Base-by-base conservation (phyloP, 208 protist species). In the Leishmania lainsoni region DNA sequence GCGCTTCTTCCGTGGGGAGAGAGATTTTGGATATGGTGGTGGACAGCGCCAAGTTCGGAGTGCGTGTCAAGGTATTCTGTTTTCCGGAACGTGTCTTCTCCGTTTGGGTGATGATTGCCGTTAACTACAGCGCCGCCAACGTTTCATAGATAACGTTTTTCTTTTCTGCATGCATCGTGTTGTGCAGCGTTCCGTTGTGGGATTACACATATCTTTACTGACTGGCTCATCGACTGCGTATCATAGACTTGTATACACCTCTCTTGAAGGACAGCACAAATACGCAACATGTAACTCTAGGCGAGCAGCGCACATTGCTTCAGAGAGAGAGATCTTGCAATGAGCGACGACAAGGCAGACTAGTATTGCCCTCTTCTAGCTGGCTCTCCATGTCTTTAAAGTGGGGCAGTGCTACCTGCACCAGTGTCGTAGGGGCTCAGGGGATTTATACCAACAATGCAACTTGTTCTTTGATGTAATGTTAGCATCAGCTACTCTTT, bases 51-150 rank as follows among this genome's bases (percentile, higher is more conserved):
- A 91, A 82, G 49, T 94, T 97, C 68, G 94, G 83, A 32, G 63
- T 98, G 48, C 86, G 92, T 45, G 91, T 91, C 32, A 95, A 95
- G 78, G 79, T 95, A 14, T 97, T 95, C 87, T 76, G 79, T 10
- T 98, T 97, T 76, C 93, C 96, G 51, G 95, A 98, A 79, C 79
- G 85, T 48, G 90, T 98, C 0, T 78, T 86, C 42, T 97, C 94
- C 5, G 92, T 97, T 39, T 98, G 97, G 97, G 91, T 97, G 14
- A 97, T 98, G 89, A 75, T 97, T 58, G 92, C 95, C 1, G 94
- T 93, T 9, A 75, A 90, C 26, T 98, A 97, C 80, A 91, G 83
- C 32, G 35, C 35, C 35, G 35, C 54, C 5, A 76, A 20, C 39
- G 5, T 70, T 58, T 49, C 63, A 63, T 86, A 86, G 74, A 5